Conservation (phyloP, 1,284 basidiomycete genomes). For the Nidula niveotomentosa region DNA sequence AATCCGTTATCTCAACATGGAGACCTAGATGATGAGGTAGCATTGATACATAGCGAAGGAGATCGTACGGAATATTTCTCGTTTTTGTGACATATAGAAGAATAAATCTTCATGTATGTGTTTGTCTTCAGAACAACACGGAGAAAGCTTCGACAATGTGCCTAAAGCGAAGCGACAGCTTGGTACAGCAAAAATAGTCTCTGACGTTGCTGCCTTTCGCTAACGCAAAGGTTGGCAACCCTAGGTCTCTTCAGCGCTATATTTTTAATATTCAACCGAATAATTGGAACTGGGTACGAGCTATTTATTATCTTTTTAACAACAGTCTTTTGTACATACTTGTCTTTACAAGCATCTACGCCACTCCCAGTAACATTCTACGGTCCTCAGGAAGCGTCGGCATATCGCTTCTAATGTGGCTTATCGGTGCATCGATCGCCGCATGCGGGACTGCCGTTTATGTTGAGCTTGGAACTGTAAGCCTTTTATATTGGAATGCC, state of each 20-base stretch:
- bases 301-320: conserved; percentile 3
- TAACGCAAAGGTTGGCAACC: not conserved
- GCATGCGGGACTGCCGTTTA: conserved; percentile 70
- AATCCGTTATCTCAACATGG: too few species aligned
- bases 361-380: conserved; percentile 70
- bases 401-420: conserved; percentile 66
- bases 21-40: conserved; percentile 7
- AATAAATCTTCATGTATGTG: not conserved
- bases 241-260: conserved; percentile 57
- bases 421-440: conserved; percentile 64
- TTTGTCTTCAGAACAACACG: conserved; percentile 9
- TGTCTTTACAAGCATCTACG: conserved; percentile 58
- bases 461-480: conserved; percentile 70
- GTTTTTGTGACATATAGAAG: not conserved
- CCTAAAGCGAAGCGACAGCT: conserved; percentile 41
- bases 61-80: conserved; percentile 3
- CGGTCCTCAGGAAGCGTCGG: conserved; percentile 65
- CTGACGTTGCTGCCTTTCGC: not conserved
- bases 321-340: not conserved
- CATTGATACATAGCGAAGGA: conserved; percentile 8
- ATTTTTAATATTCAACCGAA: conserved; percentile 74
- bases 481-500: conserved; percentile 11
- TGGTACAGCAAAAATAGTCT: conserved; percentile 25
- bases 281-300: conserved; percentile 73
- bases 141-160: conserved; percentile 40